phyloP scores from a whole-genome alignment of 2,329 filamentous ascomycete species.

The Metarhizium sp. region DNA sequence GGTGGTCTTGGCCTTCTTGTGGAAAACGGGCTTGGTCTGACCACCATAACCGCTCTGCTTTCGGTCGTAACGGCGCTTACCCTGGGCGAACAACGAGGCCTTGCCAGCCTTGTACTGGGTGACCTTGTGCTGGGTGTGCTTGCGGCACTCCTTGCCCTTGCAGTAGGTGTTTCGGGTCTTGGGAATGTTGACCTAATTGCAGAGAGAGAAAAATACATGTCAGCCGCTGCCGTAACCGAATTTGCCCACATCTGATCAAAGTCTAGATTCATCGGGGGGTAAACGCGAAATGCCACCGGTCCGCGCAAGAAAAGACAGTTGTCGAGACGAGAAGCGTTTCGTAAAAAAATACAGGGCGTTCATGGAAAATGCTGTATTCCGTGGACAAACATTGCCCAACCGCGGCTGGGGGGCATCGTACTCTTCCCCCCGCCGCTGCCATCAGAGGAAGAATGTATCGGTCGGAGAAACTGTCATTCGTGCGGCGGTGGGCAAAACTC shows the following conservation, averaged over 20 bases:
- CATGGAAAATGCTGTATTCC: too few species aligned
- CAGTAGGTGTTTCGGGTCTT: conserved; percentile 97
- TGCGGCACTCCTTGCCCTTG: conserved; percentile 91
- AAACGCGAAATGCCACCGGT: neutral
- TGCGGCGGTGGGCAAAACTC: conserved; percentile 16
- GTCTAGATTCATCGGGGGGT: neutral
- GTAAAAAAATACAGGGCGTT: neutral
- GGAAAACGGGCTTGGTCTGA: conserved; percentile 99
- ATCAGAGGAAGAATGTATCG: neutral
- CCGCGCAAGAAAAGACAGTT: neutral
- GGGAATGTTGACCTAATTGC: conserved; percentile 81
- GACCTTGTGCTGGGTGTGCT: conserved; percentile 87
- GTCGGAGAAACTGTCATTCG: conserved; percentile 19
- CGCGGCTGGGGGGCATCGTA: neutral
- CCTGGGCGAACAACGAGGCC: conserved; percentile 93
- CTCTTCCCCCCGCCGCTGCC: neutral
- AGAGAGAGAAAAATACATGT: neutral
- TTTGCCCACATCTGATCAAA: neutral
- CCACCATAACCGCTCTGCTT: conserved; percentile 99
- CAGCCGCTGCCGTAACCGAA: neutral
- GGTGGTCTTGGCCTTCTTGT: conserved; percentile 99
- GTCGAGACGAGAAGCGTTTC: neutral
- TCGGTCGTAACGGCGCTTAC: conserved; percentile 99
- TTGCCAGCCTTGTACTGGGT: conserved; percentile 97
- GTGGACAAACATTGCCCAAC: neutral